Conservation (phyloP, 2,329 filamentous ascomycete species). For the Arthrocladium fulminans region DNA sequence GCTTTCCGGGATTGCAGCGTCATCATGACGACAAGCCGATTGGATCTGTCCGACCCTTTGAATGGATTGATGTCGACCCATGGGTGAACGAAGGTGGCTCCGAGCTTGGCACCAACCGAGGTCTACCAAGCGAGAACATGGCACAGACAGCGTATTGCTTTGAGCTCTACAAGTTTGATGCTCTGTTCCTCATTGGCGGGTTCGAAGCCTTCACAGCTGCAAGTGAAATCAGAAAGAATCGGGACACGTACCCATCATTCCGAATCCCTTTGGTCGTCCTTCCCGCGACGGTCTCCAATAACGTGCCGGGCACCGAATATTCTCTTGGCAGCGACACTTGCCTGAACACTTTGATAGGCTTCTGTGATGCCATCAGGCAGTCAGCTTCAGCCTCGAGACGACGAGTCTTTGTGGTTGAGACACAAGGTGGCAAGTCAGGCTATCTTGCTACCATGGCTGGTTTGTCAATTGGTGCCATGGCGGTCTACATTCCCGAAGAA, state of each 20-base stretch:
- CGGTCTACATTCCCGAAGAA: slow-evolving; percentile 95
- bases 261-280: slow-evolving; percentile 87
- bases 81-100: slow-evolving; percentile 97
- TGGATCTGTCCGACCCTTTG: slow-evolving; percentile 73
- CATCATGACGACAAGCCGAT: slow-evolving; percentile 78
- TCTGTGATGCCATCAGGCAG: slow-evolving; percentile 96
- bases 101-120: slow-evolving; percentile 95
- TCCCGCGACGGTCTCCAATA: slow-evolving; percentile 97
- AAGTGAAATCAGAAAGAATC: slow-evolving; percentile 73
- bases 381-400: slow-evolving; percentile 88
- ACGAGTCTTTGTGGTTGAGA: slow-evolving; percentile 95
- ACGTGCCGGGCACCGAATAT: slow-evolving; percentile 95
- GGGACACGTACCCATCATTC: slow-evolving; percentile 69
- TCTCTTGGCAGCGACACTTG: slow-evolving; percentile 95
- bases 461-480: slow-evolving; percentile 80
- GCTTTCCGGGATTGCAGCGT: slow-evolving; percentile 84
- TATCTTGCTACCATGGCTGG: slow-evolving; percentile 89
- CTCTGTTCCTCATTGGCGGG: slow-evolving; percentile 82
- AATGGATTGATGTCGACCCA: slow-evolving; percentile 87
- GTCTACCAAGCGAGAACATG: slow-evolving; percentile 80
- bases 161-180: slow-evolving; percentile 79
- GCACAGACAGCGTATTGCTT: slow-evolving; percentile 74
- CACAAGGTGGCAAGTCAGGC: slow-evolving; percentile 86
- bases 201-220: slow-evolving; percentile 95
- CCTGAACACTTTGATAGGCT: slow-evolving; percentile 85